A percentile compares a stretch with the other conserved stretches of the same genome.
phyloP scores from a whole-genome alignment of 805 yeast genomes.

The Candida chilensis region DNA sequence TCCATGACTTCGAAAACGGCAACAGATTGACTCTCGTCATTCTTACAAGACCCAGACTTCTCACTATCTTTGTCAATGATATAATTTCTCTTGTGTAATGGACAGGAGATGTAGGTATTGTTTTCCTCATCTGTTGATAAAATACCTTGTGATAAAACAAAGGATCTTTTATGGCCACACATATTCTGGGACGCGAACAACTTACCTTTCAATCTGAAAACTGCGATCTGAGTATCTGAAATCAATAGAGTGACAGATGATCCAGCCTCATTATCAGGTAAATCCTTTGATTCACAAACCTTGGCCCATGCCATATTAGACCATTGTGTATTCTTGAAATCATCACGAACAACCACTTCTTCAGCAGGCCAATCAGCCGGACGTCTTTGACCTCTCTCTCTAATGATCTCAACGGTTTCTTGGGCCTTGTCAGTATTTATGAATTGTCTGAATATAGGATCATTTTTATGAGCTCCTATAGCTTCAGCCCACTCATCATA shows the following conservation, averaged over 20 bases:
- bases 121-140: constrained; percentile 17
- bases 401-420: constrained; percentile 19
- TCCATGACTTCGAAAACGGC: constrained; percentile 23
- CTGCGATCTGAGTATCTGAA: constrained; percentile 24
- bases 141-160: constrained; percentile 23
- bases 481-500: constrained; percentile 24
- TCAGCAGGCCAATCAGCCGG: constrained; percentile 23
- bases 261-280: constrained; percentile 17
- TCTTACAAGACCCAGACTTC: constrained; percentile 17
- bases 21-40: constrained; percentile 16
- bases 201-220: constrained; percentile 19
- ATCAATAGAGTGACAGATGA: constrained; percentile 17
- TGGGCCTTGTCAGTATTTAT: constrained; percentile 15
- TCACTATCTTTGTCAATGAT: constrained; percentile 10
- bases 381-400: constrained; percentile 23
- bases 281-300: constrained; percentile 13
- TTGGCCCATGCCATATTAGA: constrained; percentile 15
- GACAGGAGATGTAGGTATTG: constrained; percentile 21
- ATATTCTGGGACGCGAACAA: constrained; percentile 25
- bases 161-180: constrained; percentile 30
- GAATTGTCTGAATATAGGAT: constrained; percentile 18
- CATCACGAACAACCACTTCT: constrained; percentile 9
- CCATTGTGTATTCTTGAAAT: constrained; percentile 20
- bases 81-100: constrained; percentile 23
- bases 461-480: constrained; percentile 8